A percentile compares a stretch with the other conserved stretches of the same genome.
Conservation (phyloP, 352 stramenopile genomes). For the Phytophthora sojae region DNA sequence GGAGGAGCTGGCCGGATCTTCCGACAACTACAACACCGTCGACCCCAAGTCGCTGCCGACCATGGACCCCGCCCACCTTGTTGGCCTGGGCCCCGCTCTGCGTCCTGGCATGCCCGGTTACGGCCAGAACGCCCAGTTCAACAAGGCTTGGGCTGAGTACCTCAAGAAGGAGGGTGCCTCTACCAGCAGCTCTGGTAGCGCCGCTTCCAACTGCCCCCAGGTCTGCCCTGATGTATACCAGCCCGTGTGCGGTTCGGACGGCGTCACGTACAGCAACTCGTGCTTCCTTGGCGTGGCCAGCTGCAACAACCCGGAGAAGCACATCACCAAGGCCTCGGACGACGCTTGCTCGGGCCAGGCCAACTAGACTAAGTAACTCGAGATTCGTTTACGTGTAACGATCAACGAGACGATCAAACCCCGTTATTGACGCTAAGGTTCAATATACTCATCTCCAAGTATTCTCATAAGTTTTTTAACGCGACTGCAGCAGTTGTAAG, state of each 20-base stretch:
- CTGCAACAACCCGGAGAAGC: slow-evolving; percentile 43
- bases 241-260: slow-evolving; percentile 41
- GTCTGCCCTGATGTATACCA: slow-evolving; percentile 40
- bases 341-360: slow-evolving; percentile 26
- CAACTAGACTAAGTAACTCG: not conserved
- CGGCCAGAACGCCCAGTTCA: slow-evolving; percentile 16
- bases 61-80: not conserved
- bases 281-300: slow-evolving; percentile 41
- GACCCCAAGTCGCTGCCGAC: slow-evolving; percentile 3
- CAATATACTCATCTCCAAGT: not conserved
- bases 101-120: slow-evolving; percentile 28
- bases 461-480: no score
- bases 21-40: slow-evolving; percentile 13
- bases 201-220: slow-evolving; percentile 27
- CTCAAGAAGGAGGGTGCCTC: not conserved
- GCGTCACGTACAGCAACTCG: slow-evolving; percentile 43
- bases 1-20: not conserved
- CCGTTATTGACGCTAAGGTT: not conserved
- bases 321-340: slow-evolving; percentile 28
- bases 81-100: slow-evolving; percentile 5
- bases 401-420: not conserved
- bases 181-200: slow-evolving; percentile 4
- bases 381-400: not conserved
- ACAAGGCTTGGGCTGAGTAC: slow-evolving; percentile 27
- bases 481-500: no score